phyloP scores from a whole-genome alignment of 352 stramenopile genomes.

The Phytopythium chamaehyphon region DNA sequence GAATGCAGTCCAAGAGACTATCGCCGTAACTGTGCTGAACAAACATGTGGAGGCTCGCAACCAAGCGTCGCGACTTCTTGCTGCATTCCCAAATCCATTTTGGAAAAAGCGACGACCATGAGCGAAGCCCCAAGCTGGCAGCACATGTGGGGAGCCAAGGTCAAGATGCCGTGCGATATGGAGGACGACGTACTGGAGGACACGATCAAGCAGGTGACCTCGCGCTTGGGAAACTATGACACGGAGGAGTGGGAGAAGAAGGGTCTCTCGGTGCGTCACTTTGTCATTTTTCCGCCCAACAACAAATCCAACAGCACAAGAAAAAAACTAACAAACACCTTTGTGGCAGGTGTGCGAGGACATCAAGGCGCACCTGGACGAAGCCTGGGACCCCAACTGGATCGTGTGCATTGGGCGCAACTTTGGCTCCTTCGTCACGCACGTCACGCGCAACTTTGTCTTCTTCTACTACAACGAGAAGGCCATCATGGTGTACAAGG shows the following conservation, averaged over 20 bases:
- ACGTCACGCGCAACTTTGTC: constrained; percentile 90
- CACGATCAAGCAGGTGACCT: constrained; percentile 73
- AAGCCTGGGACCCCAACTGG: constrained; percentile 78
- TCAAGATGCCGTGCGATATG: constrained; percentile 88
- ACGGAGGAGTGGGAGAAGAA: constrained; percentile 87
- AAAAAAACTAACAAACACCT: not conserved
- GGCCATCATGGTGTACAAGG: constrained; percentile 84
- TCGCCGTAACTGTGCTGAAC: too few species aligned
- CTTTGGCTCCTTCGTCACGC: constrained; percentile 92
- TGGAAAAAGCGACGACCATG: constrained; percentile 21
- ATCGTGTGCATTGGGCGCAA: constrained; percentile 88
- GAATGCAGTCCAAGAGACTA: too few species aligned
- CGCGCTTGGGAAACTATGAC: constrained; percentile 54
- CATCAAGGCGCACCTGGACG: constrained; percentile 75
- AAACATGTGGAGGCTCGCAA: too few species aligned
- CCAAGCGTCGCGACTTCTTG: constrained; percentile 4
- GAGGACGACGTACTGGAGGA: constrained; percentile 86
- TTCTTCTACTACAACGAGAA: constrained; percentile 92
- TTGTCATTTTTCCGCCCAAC: not conserved
- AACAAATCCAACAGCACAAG: not conserved
- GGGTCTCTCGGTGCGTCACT: constrained; percentile 39
- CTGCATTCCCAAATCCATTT: not conserved
- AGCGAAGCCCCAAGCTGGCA: constrained; percentile 78
- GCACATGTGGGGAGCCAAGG: constrained; percentile 85
- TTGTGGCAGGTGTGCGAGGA: constrained; percentile 63